Evolutionary conservation across 2,329 filamentous ascomycete genomes (phyloP).

Genomic region (Parafenestella ontariensis): DNA sequence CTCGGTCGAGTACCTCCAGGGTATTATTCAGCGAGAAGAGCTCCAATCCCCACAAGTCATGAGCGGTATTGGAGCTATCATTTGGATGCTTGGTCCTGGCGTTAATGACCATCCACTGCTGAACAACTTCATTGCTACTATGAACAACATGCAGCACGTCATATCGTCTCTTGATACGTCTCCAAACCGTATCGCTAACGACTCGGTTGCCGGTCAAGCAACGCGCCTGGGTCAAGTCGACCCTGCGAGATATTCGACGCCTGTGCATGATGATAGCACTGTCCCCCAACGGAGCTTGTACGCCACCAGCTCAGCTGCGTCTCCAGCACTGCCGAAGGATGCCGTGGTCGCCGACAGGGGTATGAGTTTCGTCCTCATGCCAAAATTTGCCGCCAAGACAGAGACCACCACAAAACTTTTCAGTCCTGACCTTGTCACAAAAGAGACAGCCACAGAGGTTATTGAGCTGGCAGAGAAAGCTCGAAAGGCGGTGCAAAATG

Average conservation of each 20-base stretch:
- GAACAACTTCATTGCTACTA: constrained; percentile 71
- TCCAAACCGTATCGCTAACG: constrained; percentile 76
- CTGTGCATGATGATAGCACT: constrained; percentile 67
- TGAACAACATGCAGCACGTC: constrained; percentile 71
- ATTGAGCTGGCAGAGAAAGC: constrained; percentile 60
- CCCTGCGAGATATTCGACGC: constrained; percentile 73
- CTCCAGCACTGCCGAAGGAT: constrained; percentile 20
- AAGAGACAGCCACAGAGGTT: constrained; percentile 56
- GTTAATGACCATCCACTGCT: constrained; percentile 70
- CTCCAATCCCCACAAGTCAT: constrained; percentile 72
- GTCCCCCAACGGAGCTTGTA: constrained; percentile 47
- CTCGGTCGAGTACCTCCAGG: constrained; percentile 70
- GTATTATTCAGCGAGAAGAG: constrained; percentile 74
- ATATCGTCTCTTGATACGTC: constrained; percentile 77
- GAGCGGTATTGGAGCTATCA: constrained; percentile 69
- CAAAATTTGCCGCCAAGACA: constrained; percentile 49
- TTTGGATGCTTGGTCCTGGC: constrained; percentile 81
- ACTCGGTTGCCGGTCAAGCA: constrained; percentile 70
- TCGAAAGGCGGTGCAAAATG: constrained; percentile 44
- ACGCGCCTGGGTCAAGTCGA: constrained; percentile 77
- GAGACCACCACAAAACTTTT: constrained; percentile 48
- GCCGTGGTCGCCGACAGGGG: constrained; percentile 50
- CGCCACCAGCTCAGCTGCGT: constrained; percentile 4
- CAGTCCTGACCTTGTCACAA: constrained; percentile 54
- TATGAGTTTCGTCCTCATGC: constrained; percentile 55